Base-by-base conservation (phyloP, 2,329 filamentous ascomycete species). In the Phaeophleospora eucalypticola region DNA sequence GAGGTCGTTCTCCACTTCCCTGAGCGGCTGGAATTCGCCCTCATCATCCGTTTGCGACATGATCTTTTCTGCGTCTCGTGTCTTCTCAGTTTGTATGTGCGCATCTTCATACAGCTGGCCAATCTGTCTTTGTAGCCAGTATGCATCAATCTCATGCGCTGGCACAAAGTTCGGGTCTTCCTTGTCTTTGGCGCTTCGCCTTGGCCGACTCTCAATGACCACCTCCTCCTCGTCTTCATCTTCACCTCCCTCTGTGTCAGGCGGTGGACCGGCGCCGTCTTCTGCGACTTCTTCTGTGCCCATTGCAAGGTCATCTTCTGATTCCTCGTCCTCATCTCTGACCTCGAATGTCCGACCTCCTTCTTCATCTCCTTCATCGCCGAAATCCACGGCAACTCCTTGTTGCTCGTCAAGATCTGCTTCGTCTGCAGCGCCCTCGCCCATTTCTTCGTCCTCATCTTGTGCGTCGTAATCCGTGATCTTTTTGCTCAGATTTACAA, bases 381-480 rank as follows among this genome's bases (percentile, higher is more conserved):
- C 91, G 65, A 98, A 98, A 34, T 95, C 90, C 37, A 98, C 93
- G 29, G 94, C 93, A 37, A 98, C 93, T 76, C 93, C 93, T 68
- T 98, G 89, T 41, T 89, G 84, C 60, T 96, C 90, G 62, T 96
- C 93, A 41, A 96, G 81, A 65, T 96, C 90, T 21, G 80, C 77
- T 19, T 71, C 85, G 37, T 84, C 87, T 15, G 75, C 80, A 17
- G 75, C 78, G 20, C 81, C 78, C 48, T 80, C 84, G 21, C 81
- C 85, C 75, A 89, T 87, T 48, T 89, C 84, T 56, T 95, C 91
- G 53, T 97, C 90, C 24, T 96, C 93, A 56, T 97, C 91, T 65
- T 97, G 89, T 33, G 87, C 87, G 68, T 97, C 87, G 68, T 97
- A 98, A 67, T 98, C 93, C 41, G 93, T 98, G 54, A 98, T 95